Evolutionary conservation across 768 basidiomycete species (phyloP), one percentile per base, ranked within the genome.

Genomic region (Rhizopogon rudus): DNA sequence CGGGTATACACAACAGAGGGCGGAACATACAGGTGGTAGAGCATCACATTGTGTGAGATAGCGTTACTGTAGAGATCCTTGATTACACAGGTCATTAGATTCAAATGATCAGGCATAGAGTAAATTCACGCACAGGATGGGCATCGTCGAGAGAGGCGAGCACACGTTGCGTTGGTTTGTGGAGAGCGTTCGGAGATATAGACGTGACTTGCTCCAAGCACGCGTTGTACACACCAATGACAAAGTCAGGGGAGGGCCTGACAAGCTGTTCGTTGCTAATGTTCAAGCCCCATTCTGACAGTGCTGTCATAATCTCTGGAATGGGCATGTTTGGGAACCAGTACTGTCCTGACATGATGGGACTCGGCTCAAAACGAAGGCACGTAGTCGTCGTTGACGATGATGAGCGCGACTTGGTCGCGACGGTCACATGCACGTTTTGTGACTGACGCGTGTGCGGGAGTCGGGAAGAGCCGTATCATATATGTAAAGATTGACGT

Each of bases 161-260:
- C 0, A 82, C 77, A 35, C 73, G 75, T 57, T 86, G 80, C 0
- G 81, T 76, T 0, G 89, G 80, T 2, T 81, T 78, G 55, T 81
- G 77, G 5, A 93, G 76, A 29, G 71, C 68, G 8, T 85, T 82
- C 35, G 79, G 76, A 31, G 76, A 76, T 53, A 93, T 74, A 51
- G 80, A 78, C 5, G 86, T 86, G 55, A 90, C 82, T 62, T 88
- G 85, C 41, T 86, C 78, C 41, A 93, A 77, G 64, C 88, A 88
- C 7, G 84, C 81, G 56, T 74, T 77, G 70, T 87, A 92, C 17
- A 91, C 79, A 51, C 73, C 75, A 39, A 84, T 77, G 31, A 91
- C 87, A 60, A 90, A 88, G 42, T 91, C 87, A 0, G 83, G 63
- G 1, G 81, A 81, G 1, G 91, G 91, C 16, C 78, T 77, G 42